Evolutionary conservation across 768 basidiomycete genomes (phyloP), one percentile per base, ranked within the genome.

Genomic region (Tubosaeta sp.): DNA sequence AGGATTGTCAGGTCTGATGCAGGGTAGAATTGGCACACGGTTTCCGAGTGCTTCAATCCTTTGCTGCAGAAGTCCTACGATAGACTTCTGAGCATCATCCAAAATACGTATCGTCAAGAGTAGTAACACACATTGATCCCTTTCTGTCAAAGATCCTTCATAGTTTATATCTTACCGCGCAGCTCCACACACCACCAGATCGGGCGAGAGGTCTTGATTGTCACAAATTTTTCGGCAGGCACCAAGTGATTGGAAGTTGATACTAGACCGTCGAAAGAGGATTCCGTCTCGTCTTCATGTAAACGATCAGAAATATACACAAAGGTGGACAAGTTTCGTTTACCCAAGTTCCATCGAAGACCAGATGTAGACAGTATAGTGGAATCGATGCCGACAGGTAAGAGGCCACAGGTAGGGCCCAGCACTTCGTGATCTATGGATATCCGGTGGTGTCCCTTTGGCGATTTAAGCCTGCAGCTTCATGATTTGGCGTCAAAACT

Each of bases 171-270:
- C 45, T 38, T 53, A 27, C 29, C 39, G n/a, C 62, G 63, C 54
- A 93, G 67, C 66, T 93, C 92, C 44, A 79, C 84, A 21, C 86
- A 87, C 95, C 94, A 99, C 80, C 90, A 86, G 38, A 99, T 87
- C 0, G 93, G 88, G 44, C 77, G 80, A 21, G 85, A 80, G 0
- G 94, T 97, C 63, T 79, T 79, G 46, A 97, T 73, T 63, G 76
- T 81, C 6, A 96, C 87, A 1, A 76, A 64, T 18, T 75, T 71
- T 54, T 87, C 77, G 2, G 76, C 76, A 0, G 84, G 83, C 0
- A 91, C 64, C 7, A 99, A 75, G 58, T 96, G 93, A 61, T 99
- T 99, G 0, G 94, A 97, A 0, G 94, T 96, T 1, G 95, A 98
- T 0, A 99, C 68, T 21, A 91, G 61, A 0, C 90, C 90, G 35